Percentiles rank a stretch among this genome's conserved stretches.
Conservation (phyloP, 2,329 filamentous ascomycete species). For the Immersiporthe knoxdaviesiana region DNA sequence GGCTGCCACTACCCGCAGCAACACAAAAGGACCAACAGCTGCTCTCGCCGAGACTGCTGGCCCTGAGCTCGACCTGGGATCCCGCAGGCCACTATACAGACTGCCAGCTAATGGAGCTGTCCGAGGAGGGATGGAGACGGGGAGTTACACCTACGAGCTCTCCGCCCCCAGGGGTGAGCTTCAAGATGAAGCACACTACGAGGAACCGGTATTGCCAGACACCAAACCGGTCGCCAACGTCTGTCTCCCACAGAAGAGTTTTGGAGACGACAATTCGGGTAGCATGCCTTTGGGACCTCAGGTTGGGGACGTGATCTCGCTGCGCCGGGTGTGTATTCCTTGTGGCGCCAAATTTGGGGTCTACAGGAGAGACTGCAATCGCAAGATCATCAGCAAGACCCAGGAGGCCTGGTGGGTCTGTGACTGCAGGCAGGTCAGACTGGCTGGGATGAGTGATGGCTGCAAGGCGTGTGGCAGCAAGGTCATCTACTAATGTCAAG, state of each 20-base stretch:
- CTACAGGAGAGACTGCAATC: conserved; percentile 28
- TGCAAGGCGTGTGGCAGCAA: conserved; percentile 22
- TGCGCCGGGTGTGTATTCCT: conserved; percentile 26
- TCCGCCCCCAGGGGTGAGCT: conserved; percentile 4
- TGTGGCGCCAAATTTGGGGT: conserved; percentile 22
- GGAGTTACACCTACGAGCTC: conserved; percentile 24
- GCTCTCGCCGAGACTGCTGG: background rate
- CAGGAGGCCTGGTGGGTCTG: conserved; percentile 26
- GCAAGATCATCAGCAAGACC: conserved; percentile 26
- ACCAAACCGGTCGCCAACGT: conserved; percentile 10
- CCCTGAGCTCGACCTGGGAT: background rate
- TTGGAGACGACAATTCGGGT: too few species aligned
- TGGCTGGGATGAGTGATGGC: conserved; percentile 16
- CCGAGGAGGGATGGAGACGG: background rate
- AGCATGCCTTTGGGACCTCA: background rate
- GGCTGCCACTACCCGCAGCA: background rate
- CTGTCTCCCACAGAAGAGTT: conserved; percentile 9
- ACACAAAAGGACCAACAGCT: background rate
- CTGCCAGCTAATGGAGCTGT: background rate
- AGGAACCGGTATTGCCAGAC: background rate
- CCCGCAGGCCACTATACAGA: conserved; percentile 19
- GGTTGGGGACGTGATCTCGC: conserved; percentile 20
- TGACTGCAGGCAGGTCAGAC: conserved; percentile 21
- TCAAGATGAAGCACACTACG: background rate
- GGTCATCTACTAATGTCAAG: conserved; percentile 22